Conservation (phyloP, 306 rosid species). For the Prunus mira region DNA sequence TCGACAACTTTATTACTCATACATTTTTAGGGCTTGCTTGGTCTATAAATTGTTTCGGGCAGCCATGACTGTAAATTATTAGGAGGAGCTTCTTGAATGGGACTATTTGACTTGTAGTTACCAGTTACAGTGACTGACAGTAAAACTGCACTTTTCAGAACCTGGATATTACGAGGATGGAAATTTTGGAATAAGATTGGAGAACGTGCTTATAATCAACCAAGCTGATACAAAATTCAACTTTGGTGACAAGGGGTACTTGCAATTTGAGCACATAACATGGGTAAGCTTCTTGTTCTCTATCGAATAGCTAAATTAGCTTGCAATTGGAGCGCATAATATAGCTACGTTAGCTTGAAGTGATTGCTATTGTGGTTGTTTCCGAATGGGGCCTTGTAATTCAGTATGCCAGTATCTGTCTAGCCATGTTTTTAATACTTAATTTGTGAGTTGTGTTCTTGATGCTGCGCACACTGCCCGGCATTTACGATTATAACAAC, state of each 20-base stretch:
- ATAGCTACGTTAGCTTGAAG: too few species aligned
- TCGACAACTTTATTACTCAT: not conserved
- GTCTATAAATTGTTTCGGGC: not conserved
- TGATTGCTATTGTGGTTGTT: not conserved
- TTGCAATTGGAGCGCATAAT: not conserved
- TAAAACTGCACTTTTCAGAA: slow-evolving; percentile 49
- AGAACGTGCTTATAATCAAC: slow-evolving; percentile 86
- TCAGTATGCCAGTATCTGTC: too few species aligned
- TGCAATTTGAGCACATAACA: slow-evolving; percentile 91
- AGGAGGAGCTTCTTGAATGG: not conserved
- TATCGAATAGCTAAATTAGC: not conserved
- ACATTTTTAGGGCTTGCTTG: not conserved
- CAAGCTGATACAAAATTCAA: slow-evolving; percentile 79
- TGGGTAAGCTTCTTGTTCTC: slow-evolving; percentile 52
- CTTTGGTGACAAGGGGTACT: slow-evolving; percentile 87
- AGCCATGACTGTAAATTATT: not conserved
- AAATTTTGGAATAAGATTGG: slow-evolving; percentile 88
- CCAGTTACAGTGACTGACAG: not conserved
- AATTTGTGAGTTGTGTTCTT: not conserved
- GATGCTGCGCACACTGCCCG: not conserved
- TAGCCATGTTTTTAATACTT: not conserved
- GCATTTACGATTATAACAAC: too few species aligned
- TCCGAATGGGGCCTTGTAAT: not conserved
- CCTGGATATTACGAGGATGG: slow-evolving; percentile 99
- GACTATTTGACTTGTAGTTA: not conserved